phyloP scores from a whole-genome alignment of 1,284 basidiomycete species.

The Anthracocystis panici-leucophaei region DNA sequence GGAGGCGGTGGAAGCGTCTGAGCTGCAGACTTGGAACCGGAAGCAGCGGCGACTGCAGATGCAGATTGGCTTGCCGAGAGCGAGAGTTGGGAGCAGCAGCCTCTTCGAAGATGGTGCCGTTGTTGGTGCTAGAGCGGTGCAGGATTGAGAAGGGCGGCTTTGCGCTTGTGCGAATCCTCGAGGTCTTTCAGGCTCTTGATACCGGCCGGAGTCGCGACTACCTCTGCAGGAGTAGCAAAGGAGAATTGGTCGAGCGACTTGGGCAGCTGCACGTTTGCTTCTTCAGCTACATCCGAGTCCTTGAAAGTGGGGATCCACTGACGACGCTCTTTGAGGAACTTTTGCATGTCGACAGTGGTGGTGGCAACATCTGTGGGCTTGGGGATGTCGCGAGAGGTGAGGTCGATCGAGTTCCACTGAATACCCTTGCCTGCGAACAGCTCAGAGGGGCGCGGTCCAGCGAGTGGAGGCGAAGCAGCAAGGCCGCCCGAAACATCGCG shows the following conservation, averaged over 20 bases:
- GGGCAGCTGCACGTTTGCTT: slow-evolving; percentile 25
- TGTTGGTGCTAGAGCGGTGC: slow-evolving; percentile 21
- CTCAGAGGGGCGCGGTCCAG: slow-evolving; percentile 53
- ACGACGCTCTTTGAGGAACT: slow-evolving; percentile 61
- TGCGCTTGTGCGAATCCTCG: slow-evolving; percentile 58
- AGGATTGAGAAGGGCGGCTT: slow-evolving; percentile 37
- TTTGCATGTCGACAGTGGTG: slow-evolving; percentile 50
- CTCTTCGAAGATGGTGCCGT: slow-evolving; percentile 51
- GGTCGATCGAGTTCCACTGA: slow-evolving; percentile 57
- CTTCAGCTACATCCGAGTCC: slow-evolving; percentile 29
- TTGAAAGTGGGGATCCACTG: slow-evolving; percentile 58
- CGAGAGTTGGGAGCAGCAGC: slow-evolving; percentile 30
- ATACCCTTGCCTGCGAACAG: slow-evolving; percentile 63
- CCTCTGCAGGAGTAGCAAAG: slow-evolving; percentile 22
- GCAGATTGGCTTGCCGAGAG: not conserved
- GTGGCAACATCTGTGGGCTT: slow-evolving; percentile 26
- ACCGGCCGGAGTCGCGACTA: slow-evolving; percentile 23
- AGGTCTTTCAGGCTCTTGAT: slow-evolving; percentile 58
- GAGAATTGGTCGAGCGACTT: slow-evolving; percentile 42
- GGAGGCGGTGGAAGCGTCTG: slow-evolving; percentile 28
- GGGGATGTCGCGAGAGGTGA: slow-evolving; percentile 42
- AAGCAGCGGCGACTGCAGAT: slow-evolving; percentile 1
- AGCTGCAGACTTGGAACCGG: slow-evolving; percentile 5
- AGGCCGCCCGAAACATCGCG: slow-evolving; percentile 24
- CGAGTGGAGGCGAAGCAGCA: slow-evolving; percentile 2